These are phyloP conservation scores for Apium graveolens DNA, from an alignment of 129 eudicot genomes.

Conservation along the genomic window DNA sequence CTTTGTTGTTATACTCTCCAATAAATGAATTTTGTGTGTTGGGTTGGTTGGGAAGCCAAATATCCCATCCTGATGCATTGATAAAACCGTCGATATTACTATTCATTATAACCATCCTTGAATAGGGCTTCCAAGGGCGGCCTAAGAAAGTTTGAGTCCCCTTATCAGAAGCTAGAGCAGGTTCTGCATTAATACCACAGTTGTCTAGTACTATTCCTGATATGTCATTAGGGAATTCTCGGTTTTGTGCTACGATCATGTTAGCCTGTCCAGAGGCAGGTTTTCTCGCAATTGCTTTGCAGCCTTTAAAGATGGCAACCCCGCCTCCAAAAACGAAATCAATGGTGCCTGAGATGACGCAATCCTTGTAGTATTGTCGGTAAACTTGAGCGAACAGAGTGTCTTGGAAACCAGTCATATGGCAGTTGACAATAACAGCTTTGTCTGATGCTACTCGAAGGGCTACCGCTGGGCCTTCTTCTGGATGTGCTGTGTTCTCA, in stretches of 20 bases:
- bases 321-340: constrained; percentile 55
- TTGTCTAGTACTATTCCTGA: constrained; percentile 31
- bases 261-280: constrained; percentile 27
- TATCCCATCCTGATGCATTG: constrained; percentile 33
- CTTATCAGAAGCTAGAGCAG: constrained; percentile 7
- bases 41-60: constrained; percentile 8
- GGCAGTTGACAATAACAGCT: constrained; percentile 35
- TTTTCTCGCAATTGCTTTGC: constrained; percentile 19
- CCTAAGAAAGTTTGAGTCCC: constrained; percentile 23
- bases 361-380: constrained; percentile 42
- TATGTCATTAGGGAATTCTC: constrained; percentile 23
- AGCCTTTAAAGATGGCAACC: constrained; percentile 28
- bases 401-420: constrained; percentile 33
- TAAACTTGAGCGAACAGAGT: constrained; percentile 35
- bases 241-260: constrained; percentile 45
- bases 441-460: constrained; percentile 33
- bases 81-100: constrained; percentile 23
- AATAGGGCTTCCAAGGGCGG: constrained; percentile 44
- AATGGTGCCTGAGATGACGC: constrained; percentile 41
- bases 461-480: constrained; percentile 43
- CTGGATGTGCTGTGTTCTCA: constrained; percentile 41
- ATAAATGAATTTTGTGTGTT: constrained; percentile 21
- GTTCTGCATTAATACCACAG: constrained; percentile 21
- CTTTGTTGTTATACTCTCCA: constrained; percentile 33
- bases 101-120: constrained; percentile 36